Conservation (phyloP, 1,284 basidiomycete genomes). For the Sutorius eximius region DNA sequence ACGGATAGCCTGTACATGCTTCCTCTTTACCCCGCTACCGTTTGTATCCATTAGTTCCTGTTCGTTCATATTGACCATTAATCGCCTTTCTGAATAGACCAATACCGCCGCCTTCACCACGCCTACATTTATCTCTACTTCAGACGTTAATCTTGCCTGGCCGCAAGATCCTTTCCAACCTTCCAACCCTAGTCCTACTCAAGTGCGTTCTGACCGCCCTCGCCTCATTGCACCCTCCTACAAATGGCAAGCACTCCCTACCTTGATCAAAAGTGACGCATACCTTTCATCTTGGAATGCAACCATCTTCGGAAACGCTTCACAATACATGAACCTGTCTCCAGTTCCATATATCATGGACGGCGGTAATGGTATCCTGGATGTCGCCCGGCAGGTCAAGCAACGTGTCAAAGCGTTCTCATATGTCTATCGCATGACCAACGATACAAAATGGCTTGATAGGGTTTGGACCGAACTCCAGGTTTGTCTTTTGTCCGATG, state of each 20-base stretch:
- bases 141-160: slow-evolving; percentile 60
- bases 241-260: slow-evolving; percentile 86
- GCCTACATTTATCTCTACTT: slow-evolving; percentile 68
- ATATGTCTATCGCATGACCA: slow-evolving; percentile 89
- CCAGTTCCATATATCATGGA: slow-evolving; percentile 79
- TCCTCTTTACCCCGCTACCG: slow-evolving; percentile 86
- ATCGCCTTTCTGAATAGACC: slow-evolving; percentile 51
- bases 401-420: slow-evolving; percentile 89
- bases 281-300: slow-evolving; percentile 90
- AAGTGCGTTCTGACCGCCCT: slow-evolving; percentile 78
- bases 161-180: slow-evolving; percentile 75
- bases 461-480: slow-evolving; percentile 82
- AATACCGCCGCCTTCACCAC: slow-evolving; percentile 73
- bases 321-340: slow-evolving; percentile 58
- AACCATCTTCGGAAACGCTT: slow-evolving; percentile 90
- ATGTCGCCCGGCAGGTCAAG: slow-evolving; percentile 89
- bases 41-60: slow-evolving; percentile 44
- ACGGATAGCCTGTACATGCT: slow-evolving; percentile 74
- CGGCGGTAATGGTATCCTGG: slow-evolving; percentile 89
- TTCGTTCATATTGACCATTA: neutral
- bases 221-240: slow-evolving; percentile 89
- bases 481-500: slow-evolving; percentile 44
- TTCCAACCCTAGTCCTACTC: slow-evolving; percentile 55
- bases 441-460: slow-evolving; percentile 87
- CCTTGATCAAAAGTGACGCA: slow-evolving; percentile 80